Percentiles rank a stretch among this genome's conserved stretches.
phyloP scores from a whole-genome alignment of 768 basidiomycete species.

The Rubroboletus satanas region DNA sequence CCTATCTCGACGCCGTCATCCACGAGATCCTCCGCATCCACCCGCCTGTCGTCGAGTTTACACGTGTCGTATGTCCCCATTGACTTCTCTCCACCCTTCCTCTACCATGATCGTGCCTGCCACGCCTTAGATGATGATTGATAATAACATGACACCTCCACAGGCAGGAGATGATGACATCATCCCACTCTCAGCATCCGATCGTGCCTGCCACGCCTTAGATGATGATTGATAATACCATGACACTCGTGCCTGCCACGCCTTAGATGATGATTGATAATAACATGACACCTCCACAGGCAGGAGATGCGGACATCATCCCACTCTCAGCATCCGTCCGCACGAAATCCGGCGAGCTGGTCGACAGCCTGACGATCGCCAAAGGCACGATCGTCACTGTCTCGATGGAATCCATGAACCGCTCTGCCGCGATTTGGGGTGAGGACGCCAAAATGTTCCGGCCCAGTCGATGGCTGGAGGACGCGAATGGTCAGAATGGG shows the following conservation, averaged over 20 bases:
- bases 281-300: slow-evolving; percentile 24
- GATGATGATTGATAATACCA: too few relatives aligned
- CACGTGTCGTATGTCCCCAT: background rate
- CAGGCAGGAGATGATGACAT: slow-evolving; percentile 49
- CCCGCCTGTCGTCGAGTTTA: slow-evolving; percentile 31
- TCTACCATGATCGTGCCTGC: background rate
- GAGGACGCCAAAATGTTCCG: slow-evolving; percentile 52
- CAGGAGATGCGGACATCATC: slow-evolving; percentile 42
- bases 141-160: background rate
- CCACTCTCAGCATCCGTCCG: slow-evolving; percentile 31
- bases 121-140: too few relatives aligned
- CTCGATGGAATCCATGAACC: slow-evolving; percentile 49
- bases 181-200: slow-evolving; percentile 21
- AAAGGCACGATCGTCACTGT: slow-evolving; percentile 44
- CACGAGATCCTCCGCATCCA: slow-evolving; percentile 44
- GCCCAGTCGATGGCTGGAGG: slow-evolving; percentile 59
- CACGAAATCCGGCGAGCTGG: slow-evolving; percentile 36
- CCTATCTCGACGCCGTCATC: slow-evolving; percentile 47
- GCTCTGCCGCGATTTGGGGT: slow-evolving; percentile 58
- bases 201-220: too few relatives aligned
- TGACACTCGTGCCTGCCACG: background rate
- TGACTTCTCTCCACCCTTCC: too few relatives aligned
- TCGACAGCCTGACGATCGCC: slow-evolving; percentile 40
- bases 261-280: too few relatives aligned
- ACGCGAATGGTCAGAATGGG: slow-evolving; percentile 13